Percentiles rank a stretch among this genome's conserved stretches.
Evolutionary conservation across 345 rosid genomes (phyloP).

Genomic region (Limnanthes douglasii): DNA sequence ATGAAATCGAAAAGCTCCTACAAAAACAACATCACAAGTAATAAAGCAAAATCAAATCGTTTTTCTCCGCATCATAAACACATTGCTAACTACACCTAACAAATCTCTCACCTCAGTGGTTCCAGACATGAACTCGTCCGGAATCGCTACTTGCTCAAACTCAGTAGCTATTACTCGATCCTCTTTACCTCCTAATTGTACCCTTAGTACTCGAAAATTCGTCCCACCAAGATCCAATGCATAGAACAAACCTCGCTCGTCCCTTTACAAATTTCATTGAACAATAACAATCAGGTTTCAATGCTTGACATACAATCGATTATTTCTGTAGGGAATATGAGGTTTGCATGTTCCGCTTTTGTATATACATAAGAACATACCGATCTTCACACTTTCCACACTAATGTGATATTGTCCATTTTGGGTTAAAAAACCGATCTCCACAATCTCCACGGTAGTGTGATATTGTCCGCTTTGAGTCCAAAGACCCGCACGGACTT

Average conservation of each 20-base stretch:
- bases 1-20: slow-evolving; percentile 77
- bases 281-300: not conserved
- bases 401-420: too few relatives aligned
- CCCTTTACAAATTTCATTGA: slow-evolving; percentile 18
- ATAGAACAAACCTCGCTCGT: slow-evolving; percentile 74
- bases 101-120: slow-evolving; percentile 51
- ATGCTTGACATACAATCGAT: too few relatives aligned
- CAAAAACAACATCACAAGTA: not conserved
- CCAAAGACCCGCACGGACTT: too few relatives aligned
- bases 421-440: too few relatives aligned
- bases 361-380: too few relatives aligned
- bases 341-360: too few relatives aligned
- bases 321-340: too few relatives aligned
- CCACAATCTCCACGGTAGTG: too few relatives aligned
- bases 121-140: slow-evolving; percentile 56
- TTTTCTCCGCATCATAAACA: too few relatives aligned
- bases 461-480: too few relatives aligned
- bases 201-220: slow-evolving; percentile 61
- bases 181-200: slow-evolving; percentile 58
- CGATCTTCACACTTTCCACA: too few relatives aligned
- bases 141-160: slow-evolving; percentile 57
- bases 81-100: too few relatives aligned
- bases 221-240: slow-evolving; percentile 94
- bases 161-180: slow-evolving; percentile 45
- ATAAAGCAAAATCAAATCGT: not conserved